Percentiles rank a stretch among this genome's conserved stretches.
Evolutionary conservation across 2,329 filamentous ascomycete species (phyloP).

Genomic region (Samsoniella hepiali): DNA sequence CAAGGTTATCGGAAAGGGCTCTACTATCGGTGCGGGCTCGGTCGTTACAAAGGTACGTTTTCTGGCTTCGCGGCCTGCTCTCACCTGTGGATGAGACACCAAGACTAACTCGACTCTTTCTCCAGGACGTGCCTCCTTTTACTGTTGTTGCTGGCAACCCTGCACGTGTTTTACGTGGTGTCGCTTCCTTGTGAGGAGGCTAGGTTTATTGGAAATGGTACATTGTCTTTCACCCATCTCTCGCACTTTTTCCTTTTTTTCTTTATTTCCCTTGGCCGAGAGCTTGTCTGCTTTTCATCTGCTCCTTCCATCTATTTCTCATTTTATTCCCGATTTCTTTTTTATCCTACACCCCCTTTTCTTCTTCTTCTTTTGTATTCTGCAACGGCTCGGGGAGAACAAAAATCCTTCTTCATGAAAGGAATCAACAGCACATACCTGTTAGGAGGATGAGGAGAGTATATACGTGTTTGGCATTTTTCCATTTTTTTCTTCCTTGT

Average conservation of each 20-base stretch:
- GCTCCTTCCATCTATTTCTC: background rate
- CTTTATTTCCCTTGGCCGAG: background rate
- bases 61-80: background rate
- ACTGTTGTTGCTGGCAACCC: slow-evolving; percentile 70
- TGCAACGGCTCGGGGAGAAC: background rate
- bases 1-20: slow-evolving; percentile 74
- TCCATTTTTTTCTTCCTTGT: background rate
- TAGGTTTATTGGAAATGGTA: background rate
- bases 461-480: background rate
- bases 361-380: background rate
- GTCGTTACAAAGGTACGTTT: slow-evolving; percentile 71
- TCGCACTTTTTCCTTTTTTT: background rate
- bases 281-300: background rate
- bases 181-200: slow-evolving; percentile 27
- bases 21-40: slow-evolving; percentile 76
- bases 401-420: background rate
- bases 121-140: slow-evolving; percentile 61
- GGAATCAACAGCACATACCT: slow-evolving; percentile 4
- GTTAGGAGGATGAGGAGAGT: background rate
- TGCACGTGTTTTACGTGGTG: slow-evolving; percentile 52
- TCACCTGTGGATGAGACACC: background rate
- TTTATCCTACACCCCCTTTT: background rate
- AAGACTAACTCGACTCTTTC: slow-evolving; percentile 16
- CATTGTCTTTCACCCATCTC: background rate
- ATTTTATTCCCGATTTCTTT: background rate